These are phyloP conservation scores for Dactylorhiza incarnata DNA, from an alignment of 106 monocot genomes.

Conservation along the genomic window DNA sequence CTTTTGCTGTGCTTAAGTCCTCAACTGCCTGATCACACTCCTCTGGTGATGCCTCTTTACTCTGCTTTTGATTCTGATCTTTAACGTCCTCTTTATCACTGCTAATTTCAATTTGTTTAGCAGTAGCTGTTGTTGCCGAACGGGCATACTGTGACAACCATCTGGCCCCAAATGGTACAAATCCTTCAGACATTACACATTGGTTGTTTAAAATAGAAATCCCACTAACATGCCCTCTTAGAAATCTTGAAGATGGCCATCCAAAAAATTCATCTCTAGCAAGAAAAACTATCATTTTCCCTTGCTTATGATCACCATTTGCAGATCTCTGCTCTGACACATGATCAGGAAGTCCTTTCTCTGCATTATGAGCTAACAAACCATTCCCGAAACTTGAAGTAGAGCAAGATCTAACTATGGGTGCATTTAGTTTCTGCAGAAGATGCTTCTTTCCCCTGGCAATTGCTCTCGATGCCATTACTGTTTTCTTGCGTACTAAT, in stretches of 20 bases:
- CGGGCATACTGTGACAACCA: slow-evolving; percentile 36
- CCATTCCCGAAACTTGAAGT: slow-evolving; percentile 30
- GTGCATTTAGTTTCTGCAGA: slow-evolving; percentile 25
- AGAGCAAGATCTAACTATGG: slow-evolving; percentile 19
- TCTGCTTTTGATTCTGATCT: slow-evolving; percentile 36
- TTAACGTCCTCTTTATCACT: slow-evolving; percentile 28
- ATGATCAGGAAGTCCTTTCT: not conserved
- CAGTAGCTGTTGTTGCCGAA: slow-evolving; percentile 35
- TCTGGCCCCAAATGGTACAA: slow-evolving; percentile 46
- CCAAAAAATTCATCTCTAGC: slow-evolving; percentile 15
- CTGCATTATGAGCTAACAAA: slow-evolving; percentile 15
- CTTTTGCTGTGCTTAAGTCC: slow-evolving; percentile 83
- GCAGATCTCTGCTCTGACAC: not conserved
- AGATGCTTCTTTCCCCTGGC: slow-evolving; percentile 37
- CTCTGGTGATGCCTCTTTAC: slow-evolving; percentile 88
- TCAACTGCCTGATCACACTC: slow-evolving; percentile 99
- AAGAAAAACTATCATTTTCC: not conserved
- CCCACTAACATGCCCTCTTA: slow-evolving; percentile 6
- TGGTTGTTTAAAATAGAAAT: slow-evolving; percentile 13
- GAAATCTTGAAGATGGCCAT: slow-evolving; percentile 9
- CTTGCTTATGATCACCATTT: slow-evolving; percentile 10
- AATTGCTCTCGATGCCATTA: slow-evolving; percentile 62
- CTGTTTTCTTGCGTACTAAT: slow-evolving; percentile 8
- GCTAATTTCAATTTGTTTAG: slow-evolving; percentile 35
- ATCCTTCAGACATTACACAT: slow-evolving; percentile 20